These are phyloP conservation scores for Trichosanthes truncata DNA, from an alignment of 306 rosid genomes.

Conservation along the genomic window DNA sequence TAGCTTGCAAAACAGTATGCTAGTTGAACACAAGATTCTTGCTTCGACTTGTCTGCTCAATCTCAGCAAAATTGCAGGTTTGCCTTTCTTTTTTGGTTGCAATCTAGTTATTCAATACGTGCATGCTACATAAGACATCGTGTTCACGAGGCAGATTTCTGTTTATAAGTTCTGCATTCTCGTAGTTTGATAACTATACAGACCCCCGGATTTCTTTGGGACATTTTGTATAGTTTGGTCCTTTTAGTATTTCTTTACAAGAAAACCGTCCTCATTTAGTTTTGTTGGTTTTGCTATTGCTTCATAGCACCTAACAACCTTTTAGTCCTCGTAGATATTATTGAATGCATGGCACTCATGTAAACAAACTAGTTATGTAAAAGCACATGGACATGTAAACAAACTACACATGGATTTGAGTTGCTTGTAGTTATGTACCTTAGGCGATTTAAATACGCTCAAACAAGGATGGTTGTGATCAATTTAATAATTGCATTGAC, in stretches of 20 bases:
- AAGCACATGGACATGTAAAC: neutral
- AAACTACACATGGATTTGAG: neutral
- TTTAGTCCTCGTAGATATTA: neutral
- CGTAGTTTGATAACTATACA: neutral
- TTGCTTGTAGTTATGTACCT: neutral
- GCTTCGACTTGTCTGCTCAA: conserved; percentile 61
- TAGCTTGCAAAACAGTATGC: conserved; percentile 32
- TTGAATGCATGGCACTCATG: neutral
- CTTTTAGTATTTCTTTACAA: neutral
- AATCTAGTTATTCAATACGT: neutral
- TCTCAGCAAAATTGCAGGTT: conserved; percentile 76
- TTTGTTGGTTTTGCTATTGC: neutral
- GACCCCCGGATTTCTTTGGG: neutral
- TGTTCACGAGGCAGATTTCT: neutral
- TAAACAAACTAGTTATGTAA: neutral
- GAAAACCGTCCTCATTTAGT: neutral
- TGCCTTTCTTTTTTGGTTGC: neutral
- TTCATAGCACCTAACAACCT: neutral
- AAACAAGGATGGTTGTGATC: neutral
- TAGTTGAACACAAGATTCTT: conserved; percentile 48
- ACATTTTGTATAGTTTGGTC: neutral
- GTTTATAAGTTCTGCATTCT: neutral
- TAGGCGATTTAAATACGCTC: neutral
- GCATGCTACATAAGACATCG: neutral
- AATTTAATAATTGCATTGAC: neutral